Evolutionary conservation across 441 rosid genomes (phyloP).

Genomic region (Syzygium syzygioides): DNA sequence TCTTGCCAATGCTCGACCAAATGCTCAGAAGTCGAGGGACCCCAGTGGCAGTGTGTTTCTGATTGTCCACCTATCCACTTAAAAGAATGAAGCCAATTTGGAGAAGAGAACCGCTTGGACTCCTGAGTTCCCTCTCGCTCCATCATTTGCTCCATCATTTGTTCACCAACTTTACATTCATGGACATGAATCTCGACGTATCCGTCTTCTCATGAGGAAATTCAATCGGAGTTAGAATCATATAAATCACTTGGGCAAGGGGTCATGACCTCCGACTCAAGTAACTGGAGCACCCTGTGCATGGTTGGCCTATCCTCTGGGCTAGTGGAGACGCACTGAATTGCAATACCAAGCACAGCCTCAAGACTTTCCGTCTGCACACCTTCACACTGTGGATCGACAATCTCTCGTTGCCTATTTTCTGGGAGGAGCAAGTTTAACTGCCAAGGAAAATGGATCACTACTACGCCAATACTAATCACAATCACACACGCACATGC

Average conservation of each 20-base stretch:
- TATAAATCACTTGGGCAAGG: conserved; percentile 97
- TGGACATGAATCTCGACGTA: conserved; percentile 10
- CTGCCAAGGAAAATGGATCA: conserved; percentile 37
- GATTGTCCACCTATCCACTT: conserved; percentile 19
- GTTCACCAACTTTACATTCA: neutral
- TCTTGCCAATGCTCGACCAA: neutral
- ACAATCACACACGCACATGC: neutral
- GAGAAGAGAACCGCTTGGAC: conserved; percentile 22
- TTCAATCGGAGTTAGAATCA: conserved; percentile 73
- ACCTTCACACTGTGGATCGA: conserved; percentile 78
- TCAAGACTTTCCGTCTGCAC: conserved; percentile 75
- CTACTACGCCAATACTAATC: neutral
- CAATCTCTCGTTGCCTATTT: conserved; percentile 66
- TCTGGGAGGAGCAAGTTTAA: conserved; percentile 69
- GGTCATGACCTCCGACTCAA: conserved; percentile 97
- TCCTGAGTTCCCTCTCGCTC: conserved; percentile 11
- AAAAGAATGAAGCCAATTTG: conserved; percentile 32
- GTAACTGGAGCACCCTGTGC: conserved; percentile 93
- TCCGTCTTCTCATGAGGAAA: conserved; percentile 4
- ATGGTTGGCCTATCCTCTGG: conserved; percentile 95
- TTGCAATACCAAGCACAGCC: conserved; percentile 82
- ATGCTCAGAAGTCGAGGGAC: neutral
- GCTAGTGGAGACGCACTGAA: conserved; percentile 68
- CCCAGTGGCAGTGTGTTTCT: conserved; percentile 2
- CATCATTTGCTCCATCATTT: conserved; percentile 14